Conservation (phyloP, 768 basidiomycete genomes). For the Suillus subluteus region DNA sequence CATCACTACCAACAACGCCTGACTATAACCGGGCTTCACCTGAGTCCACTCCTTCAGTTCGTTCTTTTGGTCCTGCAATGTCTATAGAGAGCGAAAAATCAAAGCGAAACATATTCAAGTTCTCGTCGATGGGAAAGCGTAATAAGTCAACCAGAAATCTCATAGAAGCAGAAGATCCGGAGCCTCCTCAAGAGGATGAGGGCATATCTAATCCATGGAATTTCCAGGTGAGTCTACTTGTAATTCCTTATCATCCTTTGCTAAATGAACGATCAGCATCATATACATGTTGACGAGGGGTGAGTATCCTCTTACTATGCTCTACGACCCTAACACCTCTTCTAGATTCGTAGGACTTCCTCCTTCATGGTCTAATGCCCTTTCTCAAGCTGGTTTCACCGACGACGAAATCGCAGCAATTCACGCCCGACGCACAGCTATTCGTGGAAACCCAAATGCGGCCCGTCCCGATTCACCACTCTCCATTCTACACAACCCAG, state of each 20-base stretch:
- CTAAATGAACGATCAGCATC: constrained; percentile 49
- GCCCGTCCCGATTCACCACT: constrained; percentile 25
- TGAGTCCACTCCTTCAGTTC: constrained; percentile 20
- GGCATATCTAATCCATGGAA: constrained; percentile 74
- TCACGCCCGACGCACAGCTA: constrained; percentile 40
- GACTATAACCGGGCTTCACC: constrained; percentile 15
- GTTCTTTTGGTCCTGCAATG: constrained; percentile 15
- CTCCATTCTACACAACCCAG: constrained; percentile 32
- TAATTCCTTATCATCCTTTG: neutral
- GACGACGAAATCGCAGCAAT: constrained; percentile 72
- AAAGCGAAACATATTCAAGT: constrained; percentile 40
- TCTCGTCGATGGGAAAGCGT: constrained; percentile 37
- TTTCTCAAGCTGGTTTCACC: constrained; percentile 63
- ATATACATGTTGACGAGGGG: constrained; percentile 81
- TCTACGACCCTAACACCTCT: constrained; percentile 7
- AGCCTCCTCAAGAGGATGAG: constrained; percentile 46
- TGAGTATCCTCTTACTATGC: constrained; percentile 34
- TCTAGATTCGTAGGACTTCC: constrained; percentile 65
- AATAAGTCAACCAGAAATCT: constrained; percentile 37
- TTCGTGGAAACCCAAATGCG: neutral
- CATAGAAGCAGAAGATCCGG: constrained; percentile 18
- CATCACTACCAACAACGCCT: constrained; percentile 34
- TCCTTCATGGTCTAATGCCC: constrained; percentile 70
- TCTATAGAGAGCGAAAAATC: constrained; percentile 27
- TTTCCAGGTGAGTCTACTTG: constrained; percentile 58